These are phyloP conservation scores for Pisolithus sp. DNA, from an alignment of 768 basidiomycete genomes.

Conservation along the genomic window DNA sequence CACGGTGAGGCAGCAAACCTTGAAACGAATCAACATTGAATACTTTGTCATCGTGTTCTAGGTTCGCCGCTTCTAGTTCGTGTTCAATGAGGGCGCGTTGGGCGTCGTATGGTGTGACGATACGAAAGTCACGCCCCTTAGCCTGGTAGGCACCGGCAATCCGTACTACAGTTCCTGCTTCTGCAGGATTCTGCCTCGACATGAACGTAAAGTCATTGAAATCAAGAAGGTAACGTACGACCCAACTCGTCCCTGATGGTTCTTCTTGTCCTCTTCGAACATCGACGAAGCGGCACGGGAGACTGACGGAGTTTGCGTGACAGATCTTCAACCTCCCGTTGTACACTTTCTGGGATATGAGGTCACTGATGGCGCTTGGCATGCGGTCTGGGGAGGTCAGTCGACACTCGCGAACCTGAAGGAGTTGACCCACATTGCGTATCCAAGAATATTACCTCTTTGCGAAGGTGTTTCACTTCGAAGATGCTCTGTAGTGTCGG, in stretches of 20 bases:
- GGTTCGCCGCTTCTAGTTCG: constrained; percentile 37
- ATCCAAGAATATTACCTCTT: constrained; percentile 47
- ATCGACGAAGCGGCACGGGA: constrained; percentile 35
- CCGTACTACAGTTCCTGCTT: too few relatives aligned
- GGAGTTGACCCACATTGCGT: constrained; percentile 56
- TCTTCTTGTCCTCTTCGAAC: constrained; percentile 27
- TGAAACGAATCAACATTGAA: constrained; percentile 51
- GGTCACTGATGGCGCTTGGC: constrained; percentile 66
- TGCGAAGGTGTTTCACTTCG: constrained; percentile 55
- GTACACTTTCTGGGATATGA: constrained; percentile 67
- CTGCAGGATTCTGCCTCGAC: too few relatives aligned
- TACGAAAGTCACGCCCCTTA: constrained; percentile 33
- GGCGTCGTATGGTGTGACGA: constrained; percentile 78
- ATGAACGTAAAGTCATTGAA: too few relatives aligned
- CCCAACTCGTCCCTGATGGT: neutral
- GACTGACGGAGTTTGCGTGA: constrained; percentile 37
- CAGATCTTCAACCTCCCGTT: constrained; percentile 47
- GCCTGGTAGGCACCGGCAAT: too few relatives aligned
- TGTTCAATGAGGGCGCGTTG: constrained; percentile 57
- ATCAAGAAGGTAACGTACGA: neutral
- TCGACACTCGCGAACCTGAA: neutral
- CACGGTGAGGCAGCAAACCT: constrained; percentile 38
- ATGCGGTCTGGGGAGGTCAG: constrained; percentile 55
- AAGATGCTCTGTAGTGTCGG: constrained; percentile 66
- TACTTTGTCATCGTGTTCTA: constrained; percentile 58